A percentile compares a stretch with the other conserved stretches of the same genome.
Evolutionary conservation across 768 basidiomycete species (phyloP).

Genomic region (Cystofilobasidium macerans): DNA sequence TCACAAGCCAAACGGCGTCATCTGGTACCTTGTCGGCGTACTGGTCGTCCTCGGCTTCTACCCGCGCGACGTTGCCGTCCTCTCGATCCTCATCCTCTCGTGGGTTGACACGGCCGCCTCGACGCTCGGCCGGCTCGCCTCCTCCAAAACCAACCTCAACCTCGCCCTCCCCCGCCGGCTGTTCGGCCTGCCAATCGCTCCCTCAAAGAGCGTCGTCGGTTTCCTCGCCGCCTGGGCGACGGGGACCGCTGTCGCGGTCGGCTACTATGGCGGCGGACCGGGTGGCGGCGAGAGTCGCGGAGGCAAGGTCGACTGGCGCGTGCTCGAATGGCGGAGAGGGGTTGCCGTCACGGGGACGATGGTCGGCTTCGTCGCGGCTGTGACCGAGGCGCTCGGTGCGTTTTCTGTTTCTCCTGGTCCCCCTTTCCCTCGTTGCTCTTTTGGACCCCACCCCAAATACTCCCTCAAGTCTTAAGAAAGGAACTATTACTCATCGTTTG

Average conservation of each 20-base stretch:
- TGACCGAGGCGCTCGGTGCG: slow-evolving; percentile 81
- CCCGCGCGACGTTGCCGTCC: slow-evolving; percentile 78
- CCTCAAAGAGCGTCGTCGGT: slow-evolving; percentile 73
- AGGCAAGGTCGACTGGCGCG: slow-evolving; percentile 32
- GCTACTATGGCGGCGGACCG: slow-evolving; percentile 48
- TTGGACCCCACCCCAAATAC: neutral
- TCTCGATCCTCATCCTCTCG: slow-evolving; percentile 78
- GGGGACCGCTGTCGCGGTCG: slow-evolving; percentile 53
- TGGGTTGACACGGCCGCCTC: slow-evolving; percentile 96
- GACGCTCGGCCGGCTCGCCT: slow-evolving; percentile 77
- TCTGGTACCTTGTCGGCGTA: slow-evolving; percentile 84
- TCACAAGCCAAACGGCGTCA: slow-evolving; percentile 61
- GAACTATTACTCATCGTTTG: neutral
- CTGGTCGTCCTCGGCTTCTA: slow-evolving; percentile 62
- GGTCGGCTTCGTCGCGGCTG: slow-evolving; percentile 66
- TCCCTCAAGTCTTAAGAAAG: neutral
- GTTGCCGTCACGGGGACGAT: slow-evolving; percentile 38
- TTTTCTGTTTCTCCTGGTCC: neutral
- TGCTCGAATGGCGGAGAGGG: slow-evolving; percentile 31
- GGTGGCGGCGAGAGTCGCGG: slow-evolving; percentile 29
- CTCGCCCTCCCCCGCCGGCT: slow-evolving; percentile 47
- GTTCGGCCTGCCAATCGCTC: slow-evolving; percentile 47
- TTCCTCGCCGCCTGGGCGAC: slow-evolving; percentile 68
- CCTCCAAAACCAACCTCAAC: slow-evolving; percentile 50
- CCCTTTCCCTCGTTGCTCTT: neutral